phyloP scores from a whole-genome alignment of 2,329 filamentous ascomycete genomes.

The Pyrenophora seminiperda region DNA sequence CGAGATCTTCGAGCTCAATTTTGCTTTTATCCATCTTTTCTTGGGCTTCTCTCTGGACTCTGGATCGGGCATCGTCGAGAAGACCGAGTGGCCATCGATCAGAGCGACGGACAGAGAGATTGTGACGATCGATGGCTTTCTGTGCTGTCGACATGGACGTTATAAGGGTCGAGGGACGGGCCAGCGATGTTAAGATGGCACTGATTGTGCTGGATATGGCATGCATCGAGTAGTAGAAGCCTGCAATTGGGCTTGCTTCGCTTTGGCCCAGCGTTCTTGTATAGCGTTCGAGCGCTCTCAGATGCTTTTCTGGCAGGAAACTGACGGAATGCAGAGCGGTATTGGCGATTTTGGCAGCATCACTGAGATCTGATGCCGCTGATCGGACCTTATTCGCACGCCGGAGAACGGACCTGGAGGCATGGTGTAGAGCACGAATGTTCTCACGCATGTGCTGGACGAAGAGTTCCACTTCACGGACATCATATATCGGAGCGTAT shows the following conservation, averaged over 20 bases:
- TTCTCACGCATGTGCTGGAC: constrained; percentile 89
- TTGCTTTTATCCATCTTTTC: constrained; percentile 74
- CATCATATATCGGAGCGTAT: constrained; percentile 77
- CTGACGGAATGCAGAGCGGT: constrained; percentile 59
- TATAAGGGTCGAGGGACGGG: constrained; percentile 79
- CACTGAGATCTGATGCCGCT: constrained; percentile 68
- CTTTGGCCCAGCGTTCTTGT: constrained; percentile 67
- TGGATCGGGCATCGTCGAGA: constrained; percentile 84
- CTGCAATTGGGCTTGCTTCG: constrained; percentile 73
- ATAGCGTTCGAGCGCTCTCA: constrained; percentile 74
- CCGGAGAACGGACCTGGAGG: constrained; percentile 80
- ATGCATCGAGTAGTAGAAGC: constrained; percentile 76
- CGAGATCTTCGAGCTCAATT: constrained; percentile 73
- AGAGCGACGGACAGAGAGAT: constrained; percentile 72
- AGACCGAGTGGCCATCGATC: constrained; percentile 81
- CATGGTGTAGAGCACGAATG: constrained; percentile 81
- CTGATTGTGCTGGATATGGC: constrained; percentile 83
- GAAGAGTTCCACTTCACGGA: constrained; percentile 90
- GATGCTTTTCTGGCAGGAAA: constrained; percentile 72
- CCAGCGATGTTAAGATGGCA: constrained; percentile 78
- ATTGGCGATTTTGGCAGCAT: constrained; percentile 63
- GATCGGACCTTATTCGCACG: constrained; percentile 76
- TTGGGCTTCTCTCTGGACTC: constrained; percentile 82
- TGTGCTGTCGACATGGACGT: constrained; percentile 74
- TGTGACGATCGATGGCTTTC: constrained; percentile 77